Evolutionary conservation across 1,284 basidiomycete genomes (phyloP).

Genomic region (Rhodotorula glutinis): DNA sequence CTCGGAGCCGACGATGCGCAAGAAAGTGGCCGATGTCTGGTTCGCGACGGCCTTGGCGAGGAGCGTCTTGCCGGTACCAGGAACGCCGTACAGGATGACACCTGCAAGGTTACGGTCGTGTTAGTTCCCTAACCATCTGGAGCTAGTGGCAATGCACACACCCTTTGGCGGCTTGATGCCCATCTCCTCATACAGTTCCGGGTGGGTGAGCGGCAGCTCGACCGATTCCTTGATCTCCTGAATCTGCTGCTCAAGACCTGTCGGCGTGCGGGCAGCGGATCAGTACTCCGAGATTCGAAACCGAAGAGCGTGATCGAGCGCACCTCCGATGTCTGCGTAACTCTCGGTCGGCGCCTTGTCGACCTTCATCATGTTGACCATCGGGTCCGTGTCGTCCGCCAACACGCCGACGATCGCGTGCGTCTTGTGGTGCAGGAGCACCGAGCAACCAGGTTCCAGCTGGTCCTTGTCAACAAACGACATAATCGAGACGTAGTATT

Average conservation of each 20-base stretch:
- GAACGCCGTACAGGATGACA: slow-evolving; percentile 97
- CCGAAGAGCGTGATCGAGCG: neutral
- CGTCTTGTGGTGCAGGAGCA: slow-evolving; percentile 94
- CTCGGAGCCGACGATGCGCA: slow-evolving; percentile 96
- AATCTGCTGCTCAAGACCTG: slow-evolving; percentile 79
- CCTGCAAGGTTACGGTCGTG: too few species aligned
- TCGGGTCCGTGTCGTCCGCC: slow-evolving; percentile 93
- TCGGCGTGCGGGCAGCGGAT: too few species aligned
- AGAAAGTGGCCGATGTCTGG: slow-evolving; percentile 97
- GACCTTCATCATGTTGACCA: slow-evolving; percentile 93
- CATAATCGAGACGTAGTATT: slow-evolving; percentile 98
- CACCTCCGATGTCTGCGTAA: slow-evolving; percentile 95
- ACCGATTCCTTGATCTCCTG: slow-evolving; percentile 99
- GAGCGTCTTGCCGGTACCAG: slow-evolving; percentile 97
- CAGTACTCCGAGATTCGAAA: too few species aligned
- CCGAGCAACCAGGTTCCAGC: slow-evolving; percentile 92
- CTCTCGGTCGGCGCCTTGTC: slow-evolving; percentile 98
- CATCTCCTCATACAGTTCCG: slow-evolving; percentile 99
- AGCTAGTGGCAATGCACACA: neutral
- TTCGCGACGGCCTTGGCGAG: slow-evolving; percentile 98
- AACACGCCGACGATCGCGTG: slow-evolving; percentile 93
- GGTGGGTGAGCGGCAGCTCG: slow-evolving; percentile 94
- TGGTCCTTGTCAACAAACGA: slow-evolving; percentile 98
- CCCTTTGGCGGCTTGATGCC: slow-evolving; percentile 93
- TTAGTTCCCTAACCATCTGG: too few species aligned